phyloP scores from a whole-genome alignment of 768 basidiomycete species.

The Hydnomerulius pinastri region DNA sequence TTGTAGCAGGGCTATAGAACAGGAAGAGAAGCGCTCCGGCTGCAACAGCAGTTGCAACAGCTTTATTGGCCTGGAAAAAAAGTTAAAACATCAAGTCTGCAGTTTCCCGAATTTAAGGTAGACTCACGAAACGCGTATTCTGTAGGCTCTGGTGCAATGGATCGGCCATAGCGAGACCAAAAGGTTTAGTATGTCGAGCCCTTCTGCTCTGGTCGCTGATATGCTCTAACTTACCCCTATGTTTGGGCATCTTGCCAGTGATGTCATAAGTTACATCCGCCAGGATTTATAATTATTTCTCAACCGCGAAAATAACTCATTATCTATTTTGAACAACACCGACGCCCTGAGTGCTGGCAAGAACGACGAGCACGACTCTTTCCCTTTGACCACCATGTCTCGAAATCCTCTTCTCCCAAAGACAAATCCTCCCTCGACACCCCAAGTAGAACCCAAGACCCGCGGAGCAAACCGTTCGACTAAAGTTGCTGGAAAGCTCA shows the following conservation, averaged over 20 bases:
- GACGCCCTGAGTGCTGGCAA: slow-evolving; percentile 3
- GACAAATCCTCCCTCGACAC: slow-evolving; percentile 18
- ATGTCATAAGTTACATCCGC: slow-evolving; percentile 7
- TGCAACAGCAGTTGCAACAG: neutral
- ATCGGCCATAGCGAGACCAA: neutral
- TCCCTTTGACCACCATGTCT: slow-evolving; percentile 21
- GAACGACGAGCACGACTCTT: slow-evolving; percentile 17
- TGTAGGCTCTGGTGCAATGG: neutral
- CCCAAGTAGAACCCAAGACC: slow-evolving; percentile 48
- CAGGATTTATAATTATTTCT: slow-evolving; percentile 14
- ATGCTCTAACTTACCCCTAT: neutral
- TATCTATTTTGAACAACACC: slow-evolving; percentile 15
- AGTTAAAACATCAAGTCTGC: too few relatives aligned
- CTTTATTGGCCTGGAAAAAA: too few relatives aligned
- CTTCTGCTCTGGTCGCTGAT: neutral
- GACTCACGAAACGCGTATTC: neutral
- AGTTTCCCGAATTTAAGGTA: neutral
- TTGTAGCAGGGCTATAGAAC: neutral
- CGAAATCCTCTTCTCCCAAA: slow-evolving; percentile 34
- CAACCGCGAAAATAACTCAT: neutral
- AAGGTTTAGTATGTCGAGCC: too few relatives aligned
- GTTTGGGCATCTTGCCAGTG: slow-evolving; percentile 3
- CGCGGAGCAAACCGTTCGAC: slow-evolving; percentile 79
- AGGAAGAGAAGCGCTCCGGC: neutral
- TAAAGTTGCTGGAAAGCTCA: slow-evolving; percentile 82